Base-by-base conservation (phyloP, 1,139 yeast genomes). In the Eremothecium coryli region DNA sequence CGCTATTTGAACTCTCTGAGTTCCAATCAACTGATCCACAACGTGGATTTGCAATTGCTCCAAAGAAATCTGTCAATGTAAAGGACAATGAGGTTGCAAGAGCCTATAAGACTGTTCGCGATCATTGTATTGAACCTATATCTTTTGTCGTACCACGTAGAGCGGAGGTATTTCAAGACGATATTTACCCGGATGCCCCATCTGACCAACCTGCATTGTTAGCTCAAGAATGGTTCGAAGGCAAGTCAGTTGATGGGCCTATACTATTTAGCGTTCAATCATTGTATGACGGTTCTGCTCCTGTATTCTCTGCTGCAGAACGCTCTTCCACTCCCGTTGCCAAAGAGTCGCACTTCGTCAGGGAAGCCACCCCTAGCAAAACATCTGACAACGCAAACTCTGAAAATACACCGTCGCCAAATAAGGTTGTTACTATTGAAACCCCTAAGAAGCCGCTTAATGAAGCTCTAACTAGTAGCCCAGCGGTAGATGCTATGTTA, bases 61-160 rank as follows among this genome's bases (percentile, higher is more conserved):
- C 98, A 35, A 86, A 86, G 57, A 69, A 82, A 43, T 66, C 74
- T 5, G 88, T 88, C 13, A 77, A 78, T 48, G 73, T 85, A 23
- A 73, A 73, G 43, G 93, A 82, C 32, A 88, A 85, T 55, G 98
- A 90, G 61, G 76, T 90, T 27, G 69, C 82, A 40, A 76, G 73
- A 50, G 73, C 82, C 30, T 90, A 68, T 65, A 90, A 90, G 64
- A 78, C 94, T 10, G 85, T 85, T 24, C 79, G 79, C 44, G 97
- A 88, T 58, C 70, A 71, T 36, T 61, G 73, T 26, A 74, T 90
- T 45, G 97, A 90, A 62, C 96, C 96, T 10, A 70, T 90, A 36
- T 80, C 95, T 5, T 90, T 88, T 55, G 72, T 76, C 48, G 96
- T 88, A 38, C 98, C 98, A 43, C 76, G 97, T 66, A 78, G 88